These are phyloP conservation scores for Capsella rubella DNA, from an alignment of 441 rosid genomes.

Conservation along the genomic window DNA sequence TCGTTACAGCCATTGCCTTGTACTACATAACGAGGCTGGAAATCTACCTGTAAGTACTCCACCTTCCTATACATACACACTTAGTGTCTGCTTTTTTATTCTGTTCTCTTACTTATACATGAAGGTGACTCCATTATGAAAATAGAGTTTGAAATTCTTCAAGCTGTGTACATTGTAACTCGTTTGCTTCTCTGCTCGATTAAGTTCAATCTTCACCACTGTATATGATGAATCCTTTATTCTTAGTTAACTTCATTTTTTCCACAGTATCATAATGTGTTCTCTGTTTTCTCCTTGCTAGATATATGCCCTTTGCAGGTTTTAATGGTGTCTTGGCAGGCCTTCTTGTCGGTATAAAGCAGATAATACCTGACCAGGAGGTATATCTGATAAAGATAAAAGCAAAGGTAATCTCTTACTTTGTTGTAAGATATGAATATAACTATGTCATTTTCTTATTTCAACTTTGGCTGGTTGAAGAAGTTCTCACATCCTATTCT, in stretches of 20 bases:
- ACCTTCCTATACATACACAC: constrained; percentile 13
- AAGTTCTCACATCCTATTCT: constrained; percentile 31
- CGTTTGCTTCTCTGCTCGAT: constrained; percentile 5
- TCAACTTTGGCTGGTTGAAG: constrained; percentile 11
- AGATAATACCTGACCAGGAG: constrained; percentile 95
- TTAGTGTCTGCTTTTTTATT: constrained; percentile 24
- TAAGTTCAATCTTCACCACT: not conserved
- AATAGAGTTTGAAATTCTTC: not conserved
- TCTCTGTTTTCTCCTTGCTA: constrained; percentile 44
- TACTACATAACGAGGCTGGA: constrained; percentile 85
- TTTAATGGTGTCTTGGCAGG: constrained; percentile 90
- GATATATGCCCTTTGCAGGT: constrained; percentile 96
- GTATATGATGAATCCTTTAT: constrained; percentile 7
- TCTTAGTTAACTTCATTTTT: not conserved
- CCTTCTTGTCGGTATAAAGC: constrained; percentile 94
- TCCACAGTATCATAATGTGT: not conserved
- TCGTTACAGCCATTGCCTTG: constrained; percentile 81
- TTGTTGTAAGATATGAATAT: constrained; percentile 1
- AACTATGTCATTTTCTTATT: constrained; percentile 11
- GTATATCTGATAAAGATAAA: constrained; percentile 71
- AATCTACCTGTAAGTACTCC: constrained; percentile 72
- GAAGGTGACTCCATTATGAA: not conserved
- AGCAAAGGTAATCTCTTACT: constrained; percentile 69
- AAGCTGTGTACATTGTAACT: constrained; percentile 1
- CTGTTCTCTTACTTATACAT: not conserved